Percentiles rank a stretch among this genome's conserved stretches.
Conservation (phyloP, 192 early-diverging fungal species). For the Mortierella claussenii region DNA sequence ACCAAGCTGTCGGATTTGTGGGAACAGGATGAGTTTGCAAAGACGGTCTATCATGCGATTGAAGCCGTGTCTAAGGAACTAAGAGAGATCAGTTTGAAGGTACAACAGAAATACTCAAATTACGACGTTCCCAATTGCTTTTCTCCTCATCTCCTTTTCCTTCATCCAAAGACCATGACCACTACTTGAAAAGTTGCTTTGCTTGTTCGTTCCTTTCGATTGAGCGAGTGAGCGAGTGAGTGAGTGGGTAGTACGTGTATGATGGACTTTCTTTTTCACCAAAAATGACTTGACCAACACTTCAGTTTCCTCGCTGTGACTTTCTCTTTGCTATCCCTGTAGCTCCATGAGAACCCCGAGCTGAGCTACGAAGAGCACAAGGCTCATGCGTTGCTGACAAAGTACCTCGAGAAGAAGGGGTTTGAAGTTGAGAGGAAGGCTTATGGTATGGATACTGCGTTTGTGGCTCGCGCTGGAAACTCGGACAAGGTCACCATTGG, state of each 20-base stretch:
- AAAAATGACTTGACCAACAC: background rate
- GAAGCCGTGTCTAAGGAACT: slow-evolving; percentile 52
- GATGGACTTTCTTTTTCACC: no score
- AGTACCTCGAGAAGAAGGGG: slow-evolving; percentile 72
- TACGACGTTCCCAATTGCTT: no score
- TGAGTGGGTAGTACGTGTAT: no score
- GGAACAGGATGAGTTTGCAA: slow-evolving; percentile 42
- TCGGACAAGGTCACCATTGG: slow-evolving; percentile 48
- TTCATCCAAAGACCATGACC: no score
- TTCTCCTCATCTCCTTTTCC: no score
- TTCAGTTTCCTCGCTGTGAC: background rate
- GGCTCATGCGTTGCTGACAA: slow-evolving; percentile 70
- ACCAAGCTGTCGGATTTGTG: slow-evolving; percentile 21
- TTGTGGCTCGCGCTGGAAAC: slow-evolving; percentile 63
- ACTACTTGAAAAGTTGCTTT: no score
- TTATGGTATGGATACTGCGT: slow-evolving; percentile 77
- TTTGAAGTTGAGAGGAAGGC: slow-evolving; percentile 69
- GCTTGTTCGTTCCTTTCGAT: no score
- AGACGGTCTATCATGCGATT: slow-evolving; percentile 42
- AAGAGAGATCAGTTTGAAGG: slow-evolving; percentile 58
- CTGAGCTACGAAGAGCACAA: slow-evolving; percentile 62
- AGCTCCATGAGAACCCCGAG: slow-evolving; percentile 73
- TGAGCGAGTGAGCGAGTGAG: no score
- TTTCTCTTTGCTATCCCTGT: no score
- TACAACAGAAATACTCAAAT: no score